These are phyloP conservation scores for Boletus reticulatus DNA, from an alignment of 768 basidiomycete genomes.

Conservation along the genomic window DNA sequence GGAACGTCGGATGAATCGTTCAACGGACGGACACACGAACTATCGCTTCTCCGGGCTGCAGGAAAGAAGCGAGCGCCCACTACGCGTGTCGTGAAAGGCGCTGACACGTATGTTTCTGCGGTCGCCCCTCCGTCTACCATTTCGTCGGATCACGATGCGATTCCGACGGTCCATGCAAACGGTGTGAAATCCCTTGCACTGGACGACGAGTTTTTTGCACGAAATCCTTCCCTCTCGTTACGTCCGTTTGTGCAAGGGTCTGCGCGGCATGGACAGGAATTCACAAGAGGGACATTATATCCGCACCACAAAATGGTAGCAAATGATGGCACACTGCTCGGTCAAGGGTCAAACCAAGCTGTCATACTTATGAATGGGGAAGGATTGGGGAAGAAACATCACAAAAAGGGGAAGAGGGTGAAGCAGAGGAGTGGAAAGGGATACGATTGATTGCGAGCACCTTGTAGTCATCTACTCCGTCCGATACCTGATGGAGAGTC, in stretches of 20 bases:
- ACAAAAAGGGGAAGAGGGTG: conserved; percentile 75
- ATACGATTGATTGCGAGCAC: conserved; percentile 56
- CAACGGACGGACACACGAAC: conserved; percentile 67
- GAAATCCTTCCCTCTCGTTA: conserved; percentile 46
- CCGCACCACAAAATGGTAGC: conserved; percentile 84
- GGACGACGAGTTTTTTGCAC: conserved; percentile 82
- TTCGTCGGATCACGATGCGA: conserved; percentile 18
- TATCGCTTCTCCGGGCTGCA: conserved; percentile 53
- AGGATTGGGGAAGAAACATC: conserved; percentile 68
- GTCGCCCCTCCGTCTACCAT: not conserved
- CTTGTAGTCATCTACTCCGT: not conserved
- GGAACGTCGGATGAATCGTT: conserved; percentile 61
- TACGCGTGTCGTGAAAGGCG: conserved; percentile 80
- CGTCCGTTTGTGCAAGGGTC: conserved; percentile 66
- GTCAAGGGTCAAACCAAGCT: conserved; percentile 35
- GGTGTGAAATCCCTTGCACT: conserved; percentile 61
- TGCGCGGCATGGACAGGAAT: conserved; percentile 53
- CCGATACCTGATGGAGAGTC: too few relatives aligned
- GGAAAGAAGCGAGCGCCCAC: conserved; percentile 89
- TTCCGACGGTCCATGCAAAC: conserved; percentile 30
- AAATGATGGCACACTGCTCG: conserved; percentile 71
- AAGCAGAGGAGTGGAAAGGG: conserved; percentile 94
- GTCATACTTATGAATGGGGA: conserved; percentile 41
- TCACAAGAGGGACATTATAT: conserved; percentile 63
- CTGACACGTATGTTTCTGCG: conserved; percentile 73